A percentile compares a stretch with the other conserved stretches of the same genome.
Conservation (phyloP, 352 stramenopile species). For the Globisporangium splendens region DNA sequence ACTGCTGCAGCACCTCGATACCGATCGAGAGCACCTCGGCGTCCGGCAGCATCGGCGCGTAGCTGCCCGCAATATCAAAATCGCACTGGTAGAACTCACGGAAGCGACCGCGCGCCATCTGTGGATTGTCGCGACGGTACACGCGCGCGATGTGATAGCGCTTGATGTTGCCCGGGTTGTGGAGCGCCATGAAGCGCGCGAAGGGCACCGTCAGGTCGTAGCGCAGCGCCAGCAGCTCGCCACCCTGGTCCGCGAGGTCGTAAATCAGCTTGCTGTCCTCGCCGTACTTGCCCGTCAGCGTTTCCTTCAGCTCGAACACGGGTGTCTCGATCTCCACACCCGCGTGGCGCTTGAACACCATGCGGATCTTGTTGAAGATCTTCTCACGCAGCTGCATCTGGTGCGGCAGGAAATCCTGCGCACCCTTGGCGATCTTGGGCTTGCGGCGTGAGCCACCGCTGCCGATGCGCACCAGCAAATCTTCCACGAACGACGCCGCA, state of each 20-base stretch:
- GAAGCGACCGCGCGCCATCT: conserved; percentile 94
- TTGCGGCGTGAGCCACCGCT: conserved; percentile 76
- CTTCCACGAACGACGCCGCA: conserved; percentile 50
- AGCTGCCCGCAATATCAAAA: conserved; percentile 97
- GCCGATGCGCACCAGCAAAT: conserved; percentile 58
- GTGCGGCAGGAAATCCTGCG: conserved; percentile 94
- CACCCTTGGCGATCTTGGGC: conserved; percentile 89
- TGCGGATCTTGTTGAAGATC: conserved; percentile 96
- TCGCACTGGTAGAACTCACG: conserved; percentile 99
- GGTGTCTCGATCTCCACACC: conserved; percentile 98
- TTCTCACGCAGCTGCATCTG: conserved; percentile 97
- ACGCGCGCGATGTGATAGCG: conserved; percentile 97
- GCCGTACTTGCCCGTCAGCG: conserved; percentile 98
- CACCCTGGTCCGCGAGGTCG: conserved; percentile 97
- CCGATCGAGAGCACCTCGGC: conserved; percentile 96
- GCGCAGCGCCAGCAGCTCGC: conserved; percentile 91
- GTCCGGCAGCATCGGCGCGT: conserved; percentile 95
- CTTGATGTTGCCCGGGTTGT: conserved; percentile 98
- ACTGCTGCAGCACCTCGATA: conserved; percentile 89
- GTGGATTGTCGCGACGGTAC: conserved; percentile 95
- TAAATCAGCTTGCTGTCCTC: conserved; percentile 99
- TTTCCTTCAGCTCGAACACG: conserved; percentile 99
- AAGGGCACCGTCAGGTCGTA: conserved; percentile 99
- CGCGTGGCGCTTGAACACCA: conserved; percentile 97
- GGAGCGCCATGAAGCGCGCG: conserved; percentile 96